Base-by-base conservation (phyloP, 805 yeast species). In the Pichia phayaonensis region DNA sequence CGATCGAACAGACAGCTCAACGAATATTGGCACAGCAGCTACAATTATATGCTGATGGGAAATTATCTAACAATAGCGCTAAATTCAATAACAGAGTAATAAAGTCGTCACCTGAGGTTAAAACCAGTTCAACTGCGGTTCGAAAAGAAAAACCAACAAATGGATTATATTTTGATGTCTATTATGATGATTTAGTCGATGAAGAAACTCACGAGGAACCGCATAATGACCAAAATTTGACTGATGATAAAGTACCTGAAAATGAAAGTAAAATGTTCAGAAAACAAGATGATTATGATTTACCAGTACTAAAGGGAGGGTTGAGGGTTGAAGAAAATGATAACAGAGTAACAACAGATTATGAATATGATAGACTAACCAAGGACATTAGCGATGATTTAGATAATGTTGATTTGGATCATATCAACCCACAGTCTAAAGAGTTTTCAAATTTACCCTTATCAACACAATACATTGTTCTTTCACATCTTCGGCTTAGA, bases 381-480 rank as follows among this genome's bases (percentile, higher is more conserved):
- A 74, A 71, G 27, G 80, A 80, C 39, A 66, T 78, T 39, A 79
- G 80, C 39, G 74, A 74, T 47, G 84, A 80, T 34, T 75, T 90
- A 11, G 87, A 82, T 49, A 86, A 83, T 1, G 69, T 86, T 21
- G 85, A 83, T 64, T 69, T 86, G 44, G 84, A 85, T 54, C 71
- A 79, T 1, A 79, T 94, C 24, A 96, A 94, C 63, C 96, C 97
- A 11, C 76, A 81, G 4, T 90, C 97, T 0, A 68, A 77, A 22
- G 90, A 86, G 55, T 94, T 94, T 61, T 72, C 75, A 13, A 73
- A 74, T 21, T 69, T 94, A n/a, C 96, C 99, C 0, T 70, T 83
- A 46, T 79, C 90, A 0, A 83, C 96, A 0, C 97, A 90, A 62
- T 94, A 94, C 62, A 88, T 90, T 78, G 79, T 89, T 4, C 69